A percentile compares a stretch with the other conserved stretches of the same genome.
Evolutionary conservation across 2,329 filamentous ascomycete species (phyloP).

Genomic region (Xylariaceae sp.): DNA sequence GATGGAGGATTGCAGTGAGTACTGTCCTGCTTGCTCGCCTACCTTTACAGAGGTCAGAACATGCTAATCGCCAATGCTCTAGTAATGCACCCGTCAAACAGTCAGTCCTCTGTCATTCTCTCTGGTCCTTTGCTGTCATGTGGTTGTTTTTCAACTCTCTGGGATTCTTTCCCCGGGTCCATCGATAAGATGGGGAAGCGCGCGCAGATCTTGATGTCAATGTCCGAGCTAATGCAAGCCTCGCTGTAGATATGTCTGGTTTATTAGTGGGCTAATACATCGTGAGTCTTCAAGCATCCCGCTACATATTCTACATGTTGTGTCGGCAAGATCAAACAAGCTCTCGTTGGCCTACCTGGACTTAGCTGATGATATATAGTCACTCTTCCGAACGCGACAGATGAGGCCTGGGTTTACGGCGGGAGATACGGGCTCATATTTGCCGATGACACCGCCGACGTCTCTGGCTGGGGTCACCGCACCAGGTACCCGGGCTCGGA

Average conservation of each 20-base stretch:
- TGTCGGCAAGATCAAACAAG: too few species aligned
- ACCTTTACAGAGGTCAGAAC: too few species aligned
- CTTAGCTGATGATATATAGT: constrained; percentile 11
- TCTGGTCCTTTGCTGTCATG: too few species aligned
- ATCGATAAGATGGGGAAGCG: neutral
- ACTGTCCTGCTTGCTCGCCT: too few species aligned
- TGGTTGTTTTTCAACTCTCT: constrained; percentile 33
- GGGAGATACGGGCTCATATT: constrained; percentile 37
- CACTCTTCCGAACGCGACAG: constrained; percentile 32
- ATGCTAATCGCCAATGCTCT: too few species aligned
- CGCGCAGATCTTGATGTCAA: neutral
- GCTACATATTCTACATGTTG: too few species aligned
- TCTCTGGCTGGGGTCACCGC: constrained; percentile 35
- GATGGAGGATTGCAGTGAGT: constrained; percentile 37
- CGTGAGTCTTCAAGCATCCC: constrained; percentile 5
- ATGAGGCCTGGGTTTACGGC: constrained; percentile 31
- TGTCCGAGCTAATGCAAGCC: neutral
- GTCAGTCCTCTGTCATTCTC: too few species aligned
- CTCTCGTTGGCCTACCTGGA: too few species aligned
- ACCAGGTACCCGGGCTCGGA: constrained; percentile 35
- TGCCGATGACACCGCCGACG: constrained; percentile 35
- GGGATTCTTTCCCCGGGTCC: neutral
- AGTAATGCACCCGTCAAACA: constrained; percentile 36
- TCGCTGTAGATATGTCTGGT: constrained; percentile 28
- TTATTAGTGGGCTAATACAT: constrained; percentile 35